Percentiles rank a stretch among this genome's conserved stretches.
Conservation (phyloP, 768 basidiomycete genomes). For the Daedaleopsis nitida region DNA sequence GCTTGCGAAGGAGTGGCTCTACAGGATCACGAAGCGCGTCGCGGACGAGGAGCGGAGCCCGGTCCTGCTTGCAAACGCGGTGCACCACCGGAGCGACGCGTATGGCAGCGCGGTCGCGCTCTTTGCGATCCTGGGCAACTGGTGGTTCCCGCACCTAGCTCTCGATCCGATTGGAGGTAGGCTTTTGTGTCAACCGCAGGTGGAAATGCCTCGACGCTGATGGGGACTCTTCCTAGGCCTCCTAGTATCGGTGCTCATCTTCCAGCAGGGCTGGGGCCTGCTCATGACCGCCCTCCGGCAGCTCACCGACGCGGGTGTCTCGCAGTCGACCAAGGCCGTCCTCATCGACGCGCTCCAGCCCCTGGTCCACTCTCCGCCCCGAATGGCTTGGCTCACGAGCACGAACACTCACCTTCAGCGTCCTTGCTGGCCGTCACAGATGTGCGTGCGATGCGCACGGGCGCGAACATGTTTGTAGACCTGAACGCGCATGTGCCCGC, state of each 20-base stretch:
- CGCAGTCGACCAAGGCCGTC: slow-evolving; percentile 50
- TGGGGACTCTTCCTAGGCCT: slow-evolving; percentile 53
- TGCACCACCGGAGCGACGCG: slow-evolving; percentile 97
- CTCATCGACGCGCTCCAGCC: slow-evolving; percentile 62
- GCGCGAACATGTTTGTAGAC: slow-evolving; percentile 84
- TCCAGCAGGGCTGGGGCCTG: slow-evolving; percentile 73
- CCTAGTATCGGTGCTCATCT: slow-evolving; percentile 86
- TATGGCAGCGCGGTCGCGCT: slow-evolving; percentile 92
- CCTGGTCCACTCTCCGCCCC: slow-evolving; percentile 38
- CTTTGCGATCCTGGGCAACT: slow-evolving; percentile 88
- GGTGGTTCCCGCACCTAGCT: slow-evolving; percentile 81
- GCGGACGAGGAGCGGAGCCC: slow-evolving; percentile 90
- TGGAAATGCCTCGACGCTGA: too few species aligned
- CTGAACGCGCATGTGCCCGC: slow-evolving; percentile 72
- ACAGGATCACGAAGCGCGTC: slow-evolving; percentile 84
- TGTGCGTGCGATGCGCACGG: slow-evolving; percentile 74
- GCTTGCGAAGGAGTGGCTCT: slow-evolving; percentile 89
- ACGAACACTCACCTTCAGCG: slow-evolving; percentile 7
- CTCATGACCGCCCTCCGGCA: slow-evolving; percentile 75
- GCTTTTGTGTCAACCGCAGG: too few species aligned
- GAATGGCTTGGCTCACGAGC: slow-evolving; percentile 23
- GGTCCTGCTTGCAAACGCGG: slow-evolving; percentile 92
- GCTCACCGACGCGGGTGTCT: slow-evolving; percentile 82
- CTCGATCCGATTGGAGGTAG: slow-evolving; percentile 93
- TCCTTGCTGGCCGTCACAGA: slow-evolving; percentile 49